These are phyloP conservation scores for Xerocomus minutiporus DNA, from an alignment of 1,284 basidiomycete genomes.

Conservation along the genomic window DNA sequence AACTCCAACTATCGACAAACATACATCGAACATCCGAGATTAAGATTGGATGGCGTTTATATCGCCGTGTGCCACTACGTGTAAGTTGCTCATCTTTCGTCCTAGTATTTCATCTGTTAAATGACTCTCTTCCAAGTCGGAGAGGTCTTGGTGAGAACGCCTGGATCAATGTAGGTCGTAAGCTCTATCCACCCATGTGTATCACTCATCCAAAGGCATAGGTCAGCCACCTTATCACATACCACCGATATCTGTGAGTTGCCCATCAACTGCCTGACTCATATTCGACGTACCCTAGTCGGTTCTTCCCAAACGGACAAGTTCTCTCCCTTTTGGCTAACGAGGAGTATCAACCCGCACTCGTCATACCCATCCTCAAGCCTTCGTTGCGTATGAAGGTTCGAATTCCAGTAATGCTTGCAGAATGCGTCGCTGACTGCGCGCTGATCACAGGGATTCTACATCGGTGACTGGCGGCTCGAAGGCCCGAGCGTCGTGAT, in stretches of 20 bases:
- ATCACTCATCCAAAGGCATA: constrained; percentile 25
- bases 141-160: constrained; percentile 73
- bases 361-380: constrained; percentile 75
- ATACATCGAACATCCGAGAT: constrained; percentile 76
- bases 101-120: background rate
- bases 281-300: constrained; percentile 40
- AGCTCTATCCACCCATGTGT: background rate
- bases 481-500: constrained; percentile 55
- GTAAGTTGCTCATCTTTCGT: constrained; percentile 36
- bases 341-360: constrained; percentile 69
- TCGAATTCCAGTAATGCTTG: background rate
- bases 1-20: constrained; percentile 66
- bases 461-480: constrained; percentile 66
- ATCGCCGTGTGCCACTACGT: constrained; percentile 87
- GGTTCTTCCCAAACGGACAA: constrained; percentile 84
- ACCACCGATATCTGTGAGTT: constrained; percentile 77
- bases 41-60: constrained; percentile 84
- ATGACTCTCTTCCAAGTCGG: constrained; percentile 45
- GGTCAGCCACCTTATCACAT: constrained; percentile 73
- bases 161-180: constrained; percentile 71
- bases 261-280: background rate
- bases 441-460: constrained; percentile 50
- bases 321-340: constrained; percentile 86
- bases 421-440: constrained; percentile 2
- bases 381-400: constrained; percentile 80